A percentile compares a stretch with the other conserved stretches of the same genome.
phyloP scores from a whole-genome alignment of 2,329 filamentous ascomycete species.

The Sclerotinia nivalis region DNA sequence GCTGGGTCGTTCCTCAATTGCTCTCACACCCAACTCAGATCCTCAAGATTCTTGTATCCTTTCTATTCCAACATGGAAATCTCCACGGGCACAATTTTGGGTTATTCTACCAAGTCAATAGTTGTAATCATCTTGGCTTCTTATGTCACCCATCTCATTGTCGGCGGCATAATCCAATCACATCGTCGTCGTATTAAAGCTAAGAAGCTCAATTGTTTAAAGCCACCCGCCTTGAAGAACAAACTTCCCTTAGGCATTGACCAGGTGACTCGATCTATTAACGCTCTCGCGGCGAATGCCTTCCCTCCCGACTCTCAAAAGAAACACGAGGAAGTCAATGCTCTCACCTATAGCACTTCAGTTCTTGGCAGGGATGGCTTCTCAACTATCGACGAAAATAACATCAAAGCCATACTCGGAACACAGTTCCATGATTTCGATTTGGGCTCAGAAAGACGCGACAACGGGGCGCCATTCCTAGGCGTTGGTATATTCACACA shows the following conservation, averaged over 20 bases:
- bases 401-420: conserved; percentile 57
- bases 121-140: background rate
- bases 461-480: conserved; percentile 47
- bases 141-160: conserved; percentile 6
- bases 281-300: conserved; percentile 30
- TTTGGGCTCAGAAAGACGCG: conserved; percentile 56
- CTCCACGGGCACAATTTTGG: background rate
- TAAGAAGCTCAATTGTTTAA: conserved; percentile 35
- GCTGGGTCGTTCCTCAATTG: background rate
- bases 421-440: conserved; percentile 54
- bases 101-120: background rate
- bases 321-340: conserved; percentile 41
- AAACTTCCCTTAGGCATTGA: conserved; percentile 37
- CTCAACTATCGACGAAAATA: conserved; percentile 44
- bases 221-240: conserved; percentile 32
- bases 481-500: conserved; percentile 41
- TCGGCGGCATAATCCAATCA: conserved; percentile 1
- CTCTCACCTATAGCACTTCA: conserved; percentile 35
- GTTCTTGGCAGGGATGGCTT: conserved; percentile 30
- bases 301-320: conserved; percentile 39
- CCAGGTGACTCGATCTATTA: conserved; percentile 32
- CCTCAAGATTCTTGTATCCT: background rate
- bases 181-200: conserved; percentile 31
- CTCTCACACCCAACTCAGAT: background rate
- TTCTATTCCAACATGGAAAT: background rate